These are phyloP conservation scores for Flaveria bidentis DNA, from an alignment of 129 eudicot genomes.

Conservation along the genomic window DNA sequence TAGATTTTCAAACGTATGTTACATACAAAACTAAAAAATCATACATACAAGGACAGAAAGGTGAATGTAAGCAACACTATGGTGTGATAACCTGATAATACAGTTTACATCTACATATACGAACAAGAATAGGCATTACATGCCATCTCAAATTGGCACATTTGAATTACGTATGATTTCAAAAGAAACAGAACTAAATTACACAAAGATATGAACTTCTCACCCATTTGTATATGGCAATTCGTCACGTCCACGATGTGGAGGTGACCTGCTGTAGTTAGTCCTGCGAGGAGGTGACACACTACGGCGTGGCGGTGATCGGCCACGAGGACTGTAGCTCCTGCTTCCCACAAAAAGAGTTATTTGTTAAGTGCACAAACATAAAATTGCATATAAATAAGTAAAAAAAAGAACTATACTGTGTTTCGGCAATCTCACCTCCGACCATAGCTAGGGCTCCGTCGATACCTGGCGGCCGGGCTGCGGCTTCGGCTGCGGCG, in stretches of 20 bases:
- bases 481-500: slow-evolving; percentile 72
- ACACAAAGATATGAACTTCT: not conserved
- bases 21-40: not conserved
- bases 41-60: not conserved
- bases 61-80: not conserved
- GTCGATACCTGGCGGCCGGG: slow-evolving; percentile 65
- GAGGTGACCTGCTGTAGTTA: slow-evolving; percentile 80
- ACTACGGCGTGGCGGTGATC: slow-evolving; percentile 90
- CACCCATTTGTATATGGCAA: slow-evolving; percentile 87
- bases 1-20: not conserved
- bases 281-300: slow-evolving; percentile 79
- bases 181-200: not conserved
- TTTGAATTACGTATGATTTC: not conserved
- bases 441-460: slow-evolving; percentile 97
- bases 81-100: not conserved
- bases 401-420: not conserved
- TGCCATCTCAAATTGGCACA: not conserved
- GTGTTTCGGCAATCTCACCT: slow-evolving; percentile 52
- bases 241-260: slow-evolving; percentile 94
- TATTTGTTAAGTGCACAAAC: not conserved
- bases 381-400: not conserved
- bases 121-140: not conserved
- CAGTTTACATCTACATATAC: not conserved
- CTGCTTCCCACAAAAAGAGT: slow-evolving; percentile 35
- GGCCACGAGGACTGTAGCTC: slow-evolving; percentile 96